These are phyloP conservation scores for Tricholoma furcatifolium DNA, from an alignment of 768 basidiomycete species.

Conservation along the genomic window DNA sequence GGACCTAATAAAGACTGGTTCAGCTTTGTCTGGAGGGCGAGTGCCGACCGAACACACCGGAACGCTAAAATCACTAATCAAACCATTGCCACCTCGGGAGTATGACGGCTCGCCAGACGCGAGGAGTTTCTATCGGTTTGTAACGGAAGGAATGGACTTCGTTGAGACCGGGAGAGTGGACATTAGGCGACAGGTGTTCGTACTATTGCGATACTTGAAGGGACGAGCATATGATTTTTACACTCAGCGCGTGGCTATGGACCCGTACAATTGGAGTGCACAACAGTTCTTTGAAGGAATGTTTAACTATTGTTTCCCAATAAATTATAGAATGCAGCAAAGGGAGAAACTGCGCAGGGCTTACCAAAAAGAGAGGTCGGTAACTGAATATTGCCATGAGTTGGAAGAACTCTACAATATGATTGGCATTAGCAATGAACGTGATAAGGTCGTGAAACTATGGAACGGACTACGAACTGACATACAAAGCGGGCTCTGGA, in stretches of 20 bases:
- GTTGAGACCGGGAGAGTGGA: constrained; percentile 19
- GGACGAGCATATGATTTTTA: constrained; percentile 33
- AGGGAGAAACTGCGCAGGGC: constrained; percentile 18
- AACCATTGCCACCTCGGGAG: constrained; percentile 13
- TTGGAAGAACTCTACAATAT: constrained; percentile 31
- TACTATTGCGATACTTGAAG: constrained; percentile 27
- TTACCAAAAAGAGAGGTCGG: constrained; percentile 24
- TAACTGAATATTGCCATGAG: constrained; percentile 32
- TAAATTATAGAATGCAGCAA: constrained; percentile 25
- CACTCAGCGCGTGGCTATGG: constrained; percentile 22
- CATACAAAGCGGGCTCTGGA: constrained; percentile 9
- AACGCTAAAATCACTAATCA: too few relatives aligned
- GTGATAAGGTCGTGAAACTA: too few relatives aligned
- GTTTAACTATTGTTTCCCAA: constrained; percentile 38
- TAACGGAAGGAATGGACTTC: constrained; percentile 23
- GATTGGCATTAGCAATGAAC: constrained; percentile 21
- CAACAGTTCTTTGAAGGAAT: constrained; percentile 28
- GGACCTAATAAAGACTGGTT: too few relatives aligned
- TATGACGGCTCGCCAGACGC: constrained; percentile 27
- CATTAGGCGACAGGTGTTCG: constrained; percentile 13
- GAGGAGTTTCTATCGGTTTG: constrained; percentile 22
- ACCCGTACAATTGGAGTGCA: constrained; percentile 24
- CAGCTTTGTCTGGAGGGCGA: too few relatives aligned
- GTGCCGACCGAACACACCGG: too few relatives aligned
- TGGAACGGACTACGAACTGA: neutral